Conservation (phyloP, 768 basidiomycete species). For the Symmetrospora coprosmae region DNA sequence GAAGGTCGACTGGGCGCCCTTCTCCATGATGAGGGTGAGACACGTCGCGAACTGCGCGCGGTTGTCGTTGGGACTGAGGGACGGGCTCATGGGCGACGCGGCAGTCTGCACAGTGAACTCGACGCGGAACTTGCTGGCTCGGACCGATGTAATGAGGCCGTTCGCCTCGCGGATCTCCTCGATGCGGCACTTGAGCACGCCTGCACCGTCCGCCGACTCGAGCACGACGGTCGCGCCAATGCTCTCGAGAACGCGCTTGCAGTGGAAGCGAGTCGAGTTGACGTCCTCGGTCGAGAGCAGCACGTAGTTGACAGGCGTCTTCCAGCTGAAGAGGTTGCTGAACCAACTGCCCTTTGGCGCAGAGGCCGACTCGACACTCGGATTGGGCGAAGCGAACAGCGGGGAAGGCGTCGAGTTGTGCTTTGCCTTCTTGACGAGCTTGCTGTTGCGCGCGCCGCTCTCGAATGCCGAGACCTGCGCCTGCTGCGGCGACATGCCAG, state of each 20-base stretch:
- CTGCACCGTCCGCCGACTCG: constrained; percentile 50
- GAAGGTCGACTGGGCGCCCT: constrained; percentile 70
- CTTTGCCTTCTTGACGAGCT: constrained; percentile 15
- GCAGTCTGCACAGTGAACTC: constrained; percentile 45
- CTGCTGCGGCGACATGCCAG: constrained; percentile 2
- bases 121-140: constrained; percentile 67
- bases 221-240: constrained; percentile 57
- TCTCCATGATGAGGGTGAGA: constrained; percentile 63
- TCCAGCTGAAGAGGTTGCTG: constrained; percentile 73
- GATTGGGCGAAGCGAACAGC: constrained; percentile 23
- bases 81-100: constrained; percentile 3
- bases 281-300: constrained; percentile 39
- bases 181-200: constrained; percentile 61
- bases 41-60: constrained; percentile 45
- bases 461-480: background rate
- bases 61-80: constrained; percentile 3
- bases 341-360: constrained; percentile 65
- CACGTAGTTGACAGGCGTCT: constrained; percentile 44
- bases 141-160: constrained; percentile 46
- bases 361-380: constrained; percentile 28
- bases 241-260: constrained; percentile 55
- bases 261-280: constrained; percentile 57
- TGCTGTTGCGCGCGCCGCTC: background rate
- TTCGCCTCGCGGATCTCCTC: constrained; percentile 49
- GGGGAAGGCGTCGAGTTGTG: background rate